These are phyloP conservation scores for Magnolia sinica DNA, from an alignment of 164 flowering plant genomes.

Conservation along the genomic window DNA sequence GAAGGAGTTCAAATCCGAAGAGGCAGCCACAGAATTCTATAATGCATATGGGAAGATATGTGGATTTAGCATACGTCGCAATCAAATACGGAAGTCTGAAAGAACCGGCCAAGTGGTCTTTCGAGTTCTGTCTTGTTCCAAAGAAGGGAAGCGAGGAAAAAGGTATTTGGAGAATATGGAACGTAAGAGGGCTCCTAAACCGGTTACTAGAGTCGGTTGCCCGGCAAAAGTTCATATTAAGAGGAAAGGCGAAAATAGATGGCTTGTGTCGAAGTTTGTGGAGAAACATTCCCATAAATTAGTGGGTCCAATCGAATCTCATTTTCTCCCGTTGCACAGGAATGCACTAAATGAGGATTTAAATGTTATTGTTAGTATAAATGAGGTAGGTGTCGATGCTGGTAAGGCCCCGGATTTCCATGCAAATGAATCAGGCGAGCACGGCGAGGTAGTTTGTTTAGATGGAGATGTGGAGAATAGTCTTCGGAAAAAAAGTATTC, in stretches of 20 bases:
- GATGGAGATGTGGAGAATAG: not conserved
- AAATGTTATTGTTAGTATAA: not conserved
- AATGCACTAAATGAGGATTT: not conserved
- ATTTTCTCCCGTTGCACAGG: not conserved
- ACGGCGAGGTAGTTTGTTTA: not conserved
- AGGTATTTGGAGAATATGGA: not conserved
- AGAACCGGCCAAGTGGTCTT: not conserved
- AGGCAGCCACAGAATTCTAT: constrained; percentile 2
- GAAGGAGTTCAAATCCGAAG: not conserved
- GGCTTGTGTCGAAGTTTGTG: not conserved
- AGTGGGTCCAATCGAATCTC: not conserved
- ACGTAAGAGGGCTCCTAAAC: not conserved
- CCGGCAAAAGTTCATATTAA: not conserved
- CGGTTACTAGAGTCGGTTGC: not conserved
- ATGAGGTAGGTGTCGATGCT: not conserved
- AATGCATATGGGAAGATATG: not conserved
- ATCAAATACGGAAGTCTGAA: not conserved
- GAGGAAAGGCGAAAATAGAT: not conserved
- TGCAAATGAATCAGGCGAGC: not conserved
- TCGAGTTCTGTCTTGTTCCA: constrained; percentile 1
- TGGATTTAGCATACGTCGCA: constrained; percentile 1
- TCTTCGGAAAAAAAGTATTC: not conserved
- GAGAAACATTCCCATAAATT: constrained; percentile 3
- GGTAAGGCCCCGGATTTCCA: not conserved
- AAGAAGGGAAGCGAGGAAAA: not conserved